Evolutionary conservation across 495 filamentous ascomycete genomes (phyloP).

Genomic region (Talaromyces ruber): DNA sequence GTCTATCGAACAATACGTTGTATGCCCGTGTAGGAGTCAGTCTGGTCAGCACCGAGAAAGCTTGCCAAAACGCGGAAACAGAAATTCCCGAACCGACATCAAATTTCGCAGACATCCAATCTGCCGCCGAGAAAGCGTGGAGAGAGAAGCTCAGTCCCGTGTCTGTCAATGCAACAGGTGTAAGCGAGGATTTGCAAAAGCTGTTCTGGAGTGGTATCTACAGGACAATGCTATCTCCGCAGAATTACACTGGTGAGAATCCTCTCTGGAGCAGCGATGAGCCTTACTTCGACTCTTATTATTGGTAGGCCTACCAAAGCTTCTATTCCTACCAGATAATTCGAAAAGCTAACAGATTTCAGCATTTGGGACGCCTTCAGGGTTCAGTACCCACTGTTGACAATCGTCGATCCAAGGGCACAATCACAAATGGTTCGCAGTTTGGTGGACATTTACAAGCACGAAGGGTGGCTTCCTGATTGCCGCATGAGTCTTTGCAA

Average conservation of each 20-base stretch:
- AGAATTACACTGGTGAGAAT: constrained; percentile 62
- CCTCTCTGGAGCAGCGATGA: constrained; percentile 50
- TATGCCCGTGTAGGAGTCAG: constrained; percentile 30
- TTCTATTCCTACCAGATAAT: neutral
- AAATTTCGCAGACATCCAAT: constrained; percentile 38
- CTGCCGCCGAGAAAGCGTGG: constrained; percentile 43
- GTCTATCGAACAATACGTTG: constrained; percentile 32
- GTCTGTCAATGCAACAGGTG: constrained; percentile 36
- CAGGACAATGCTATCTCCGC: constrained; percentile 55
- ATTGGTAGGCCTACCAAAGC: constrained; percentile 3
- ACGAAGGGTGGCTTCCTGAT: constrained; percentile 35
- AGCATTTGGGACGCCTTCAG: constrained; percentile 9
- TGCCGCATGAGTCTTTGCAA: constrained; percentile 47
- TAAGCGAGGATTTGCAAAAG: constrained; percentile 32
- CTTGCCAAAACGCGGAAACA: constrained; percentile 38
- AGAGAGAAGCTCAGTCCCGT: constrained; percentile 46
- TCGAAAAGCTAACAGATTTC: constrained; percentile 12
- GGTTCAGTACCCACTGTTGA: constrained; percentile 41
- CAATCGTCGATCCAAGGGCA: constrained; percentile 47
- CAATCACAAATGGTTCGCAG: constrained; percentile 49
- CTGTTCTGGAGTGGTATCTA: constrained; percentile 57
- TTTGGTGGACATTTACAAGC: constrained; percentile 19
- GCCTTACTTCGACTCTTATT: constrained; percentile 53
- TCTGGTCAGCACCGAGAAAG: neutral
- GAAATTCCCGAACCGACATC: constrained; percentile 45